Conservation (phyloP, 1,284 basidiomycete species). For the Cystobasidium sp. region DNA sequence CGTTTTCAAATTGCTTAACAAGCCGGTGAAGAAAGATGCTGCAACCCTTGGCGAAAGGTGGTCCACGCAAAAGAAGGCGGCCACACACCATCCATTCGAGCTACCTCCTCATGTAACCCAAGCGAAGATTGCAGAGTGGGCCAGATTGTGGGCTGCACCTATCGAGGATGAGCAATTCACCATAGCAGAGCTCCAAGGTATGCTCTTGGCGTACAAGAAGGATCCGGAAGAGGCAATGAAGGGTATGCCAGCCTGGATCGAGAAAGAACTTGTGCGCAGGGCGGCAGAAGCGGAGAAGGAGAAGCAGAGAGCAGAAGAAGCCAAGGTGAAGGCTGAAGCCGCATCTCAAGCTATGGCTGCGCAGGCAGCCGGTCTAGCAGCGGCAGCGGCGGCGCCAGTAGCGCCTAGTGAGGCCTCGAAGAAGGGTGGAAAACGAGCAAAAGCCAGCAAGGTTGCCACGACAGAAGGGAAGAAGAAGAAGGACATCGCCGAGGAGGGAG, state of each 20-base stretch:
- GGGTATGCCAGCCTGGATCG: conserved; percentile 70
- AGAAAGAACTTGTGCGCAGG: conserved; percentile 52
- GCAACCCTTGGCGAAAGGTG: background rate
- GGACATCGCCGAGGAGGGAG: too few relatives aligned
- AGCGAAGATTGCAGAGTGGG: conserved; percentile 56
- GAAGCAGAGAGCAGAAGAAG: conserved; percentile 19
- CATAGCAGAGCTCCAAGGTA: conserved; percentile 75
- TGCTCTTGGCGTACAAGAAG: conserved; percentile 71
- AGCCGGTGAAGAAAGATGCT: background rate
- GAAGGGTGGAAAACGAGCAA: too few relatives aligned
- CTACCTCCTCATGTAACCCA: conserved; percentile 15
- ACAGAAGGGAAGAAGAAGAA: too few relatives aligned
- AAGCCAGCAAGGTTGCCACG: too few relatives aligned
- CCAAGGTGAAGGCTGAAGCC: conserved; percentile 1
- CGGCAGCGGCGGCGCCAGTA: background rate
- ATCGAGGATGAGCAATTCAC: conserved; percentile 71
- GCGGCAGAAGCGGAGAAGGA: conserved; percentile 28
- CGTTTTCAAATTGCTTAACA: background rate
- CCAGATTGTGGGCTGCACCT: conserved; percentile 64
- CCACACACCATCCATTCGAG: conserved; percentile 20
- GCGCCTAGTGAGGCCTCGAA: too few relatives aligned
- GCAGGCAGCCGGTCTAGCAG: background rate
- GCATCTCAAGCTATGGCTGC: background rate
- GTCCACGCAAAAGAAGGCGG: background rate
- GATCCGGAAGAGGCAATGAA: conserved; percentile 66